These are phyloP conservation scores for Pseudoscleropodium purum DNA, from an alignment of 225 moss, liverwort and hornwort species.

Conservation along the genomic window DNA sequence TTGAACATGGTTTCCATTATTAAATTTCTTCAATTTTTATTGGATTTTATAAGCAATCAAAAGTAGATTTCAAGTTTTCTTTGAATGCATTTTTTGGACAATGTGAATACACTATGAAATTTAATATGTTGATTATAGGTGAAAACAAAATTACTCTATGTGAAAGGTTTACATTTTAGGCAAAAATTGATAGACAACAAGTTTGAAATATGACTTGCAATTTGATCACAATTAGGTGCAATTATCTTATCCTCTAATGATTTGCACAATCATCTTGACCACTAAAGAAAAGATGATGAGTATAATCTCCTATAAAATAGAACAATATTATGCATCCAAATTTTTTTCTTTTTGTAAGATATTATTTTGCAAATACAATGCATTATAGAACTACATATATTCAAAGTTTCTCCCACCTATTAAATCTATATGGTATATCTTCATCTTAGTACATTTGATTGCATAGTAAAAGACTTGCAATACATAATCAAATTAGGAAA, in stretches of 20 bases:
- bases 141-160: not conserved
- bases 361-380: not conserved
- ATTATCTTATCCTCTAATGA: not conserved
- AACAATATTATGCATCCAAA: not conserved
- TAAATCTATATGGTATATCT: not conserved
- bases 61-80: too few species aligned
- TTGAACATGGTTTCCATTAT: too few species aligned
- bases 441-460: not conserved
- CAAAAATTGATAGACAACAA: not conserved
- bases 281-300: not conserved
- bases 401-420: not conserved
- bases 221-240: not conserved
- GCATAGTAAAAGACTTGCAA: too few species aligned
- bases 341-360: not conserved
- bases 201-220: not conserved
- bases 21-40: too few species aligned
- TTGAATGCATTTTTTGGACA: too few species aligned
- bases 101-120: not conserved
- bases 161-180: not conserved
- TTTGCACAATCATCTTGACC: not conserved
- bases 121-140: not conserved
- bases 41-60: too few species aligned
- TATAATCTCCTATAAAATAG: not conserved
- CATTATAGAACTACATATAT: not conserved
- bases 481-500: not conserved